Percentiles rank a stretch among this genome's conserved stretches.
Evolutionary conservation across 2,329 filamentous ascomycete genomes (phyloP).

Genomic region (Neofusicoccum kwambonambiense): DNA sequence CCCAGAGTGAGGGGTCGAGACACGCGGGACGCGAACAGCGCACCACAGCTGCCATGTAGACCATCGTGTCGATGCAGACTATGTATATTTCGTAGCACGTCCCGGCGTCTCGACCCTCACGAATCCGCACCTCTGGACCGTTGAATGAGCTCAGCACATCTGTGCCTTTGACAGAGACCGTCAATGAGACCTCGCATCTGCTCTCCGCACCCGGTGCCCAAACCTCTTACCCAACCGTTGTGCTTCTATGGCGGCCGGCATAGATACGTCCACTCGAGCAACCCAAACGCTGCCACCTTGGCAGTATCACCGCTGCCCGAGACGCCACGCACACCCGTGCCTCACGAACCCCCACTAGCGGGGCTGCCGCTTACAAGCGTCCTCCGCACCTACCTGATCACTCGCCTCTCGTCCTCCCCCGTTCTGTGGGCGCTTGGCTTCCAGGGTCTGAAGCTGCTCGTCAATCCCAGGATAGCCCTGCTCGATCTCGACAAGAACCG

Average conservation of each 20-base stretch:
- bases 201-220: neutral
- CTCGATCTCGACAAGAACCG: conserved; percentile 34
- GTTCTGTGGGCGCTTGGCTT: neutral
- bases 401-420: conserved; percentile 4
- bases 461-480: neutral
- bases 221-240: neutral
- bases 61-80: neutral
- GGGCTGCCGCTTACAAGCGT: conserved; percentile 8
- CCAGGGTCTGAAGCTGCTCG: neutral
- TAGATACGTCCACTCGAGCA: conserved; percentile 8
- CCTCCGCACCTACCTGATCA: conserved; percentile 16
- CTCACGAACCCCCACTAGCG: neutral
- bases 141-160: neutral
- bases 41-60: neutral
- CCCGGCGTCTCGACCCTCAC: neutral
- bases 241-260: neutral
- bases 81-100: neutral
- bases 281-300: conserved; percentile 3
- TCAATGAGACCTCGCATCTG: conserved; percentile 5
- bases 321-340: neutral
- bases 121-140: neutral
- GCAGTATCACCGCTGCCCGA: neutral
- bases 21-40: neutral
- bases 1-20: conserved; percentile 4
- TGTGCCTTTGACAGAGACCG: neutral